phyloP scores from a whole-genome alignment of 331 rosid species.

The Stylosanthes scabra region DNA sequence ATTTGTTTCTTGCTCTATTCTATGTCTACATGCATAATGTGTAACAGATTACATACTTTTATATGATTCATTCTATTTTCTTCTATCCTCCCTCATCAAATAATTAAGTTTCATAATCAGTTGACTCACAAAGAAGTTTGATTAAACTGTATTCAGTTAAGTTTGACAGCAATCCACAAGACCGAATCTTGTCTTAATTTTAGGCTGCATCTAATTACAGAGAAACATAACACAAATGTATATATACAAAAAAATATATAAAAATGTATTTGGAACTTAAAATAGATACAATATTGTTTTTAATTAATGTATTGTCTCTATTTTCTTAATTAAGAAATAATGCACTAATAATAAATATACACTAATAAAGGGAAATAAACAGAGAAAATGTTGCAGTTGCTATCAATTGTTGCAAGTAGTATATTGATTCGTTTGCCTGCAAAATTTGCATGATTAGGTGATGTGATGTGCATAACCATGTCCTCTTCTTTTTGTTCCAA shows the following conservation, averaged over 20 bases:
- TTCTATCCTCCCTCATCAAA: not conserved
- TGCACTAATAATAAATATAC: not conserved
- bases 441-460: slow-evolving; percentile 30
- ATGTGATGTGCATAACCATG: slow-evolving; percentile 27
- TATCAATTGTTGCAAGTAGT: not conserved
- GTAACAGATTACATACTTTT: slow-evolving; percentile 2
- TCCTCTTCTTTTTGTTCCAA: slow-evolving; percentile 34
- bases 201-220: too few species aligned
- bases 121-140: not conserved
- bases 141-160: not conserved
- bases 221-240: too few species aligned
- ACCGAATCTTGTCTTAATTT: slow-evolving; percentile 6
- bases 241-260: too few species aligned
- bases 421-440: slow-evolving; percentile 26
- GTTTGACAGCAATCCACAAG: not conserved
- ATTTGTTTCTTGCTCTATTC: slow-evolving; percentile 11
- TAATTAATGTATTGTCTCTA: too few species aligned
- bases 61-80: not conserved
- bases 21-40: slow-evolving; percentile 48
- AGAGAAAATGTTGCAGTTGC: slow-evolving; percentile 4
- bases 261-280: too few species aligned
- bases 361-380: not conserved
- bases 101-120: not conserved
- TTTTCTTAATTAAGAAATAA: too few species aligned
- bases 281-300: too few species aligned